Evolutionary conservation across 2,329 filamentous ascomycete genomes (phyloP), one percentile per base, ranked within the genome.

Genomic region (Cordyceps javanica): DNA sequence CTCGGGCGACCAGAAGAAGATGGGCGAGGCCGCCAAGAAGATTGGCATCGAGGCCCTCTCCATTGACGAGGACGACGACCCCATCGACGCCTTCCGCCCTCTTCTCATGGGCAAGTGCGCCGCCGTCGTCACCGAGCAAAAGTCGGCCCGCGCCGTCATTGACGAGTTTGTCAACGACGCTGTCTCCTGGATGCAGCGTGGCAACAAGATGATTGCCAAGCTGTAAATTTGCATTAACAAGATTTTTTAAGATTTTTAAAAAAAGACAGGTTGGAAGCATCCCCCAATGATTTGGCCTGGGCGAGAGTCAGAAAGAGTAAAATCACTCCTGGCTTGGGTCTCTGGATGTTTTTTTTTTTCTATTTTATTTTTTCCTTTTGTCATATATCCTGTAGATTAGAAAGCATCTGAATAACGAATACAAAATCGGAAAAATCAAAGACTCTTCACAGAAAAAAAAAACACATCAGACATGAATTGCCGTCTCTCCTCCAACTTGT

Each of bases 61-160:
- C 61, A 77, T 87, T 61, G 84, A 88, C 49, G 82, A 89, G 60
- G 83, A 90, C 59, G 92, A 97, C 60, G 91, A 97, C 41, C 83
- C 88, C 34, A 86, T 99, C 77, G 94, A 97, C 72, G 91, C 94
- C 70, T 92, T 91, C 68, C 83, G 91, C 59, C 92, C 92, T 14
- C 96, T 85, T 80, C 76, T 97, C 66, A 99, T 99, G 94, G 94
- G 94, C 73, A 95, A 97, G 82, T 93, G 90, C 60, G 89, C 94
- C 38, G 93, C 94, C 28, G 90, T 97, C 32, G 89, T 94, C 58
- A 94, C 93, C 69, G 91, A 97, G 77, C 89, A 87, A 80, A 95
- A 95, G 85, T 78, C 82, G 39, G 94, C 94, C 61, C 95, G 92
- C 82, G 89, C 74, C 19, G 93, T 99, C 61, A 88, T 99, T 39